Conservation (phyloP, 331 rosid genomes). For the Phaseolus coccineus region DNA sequence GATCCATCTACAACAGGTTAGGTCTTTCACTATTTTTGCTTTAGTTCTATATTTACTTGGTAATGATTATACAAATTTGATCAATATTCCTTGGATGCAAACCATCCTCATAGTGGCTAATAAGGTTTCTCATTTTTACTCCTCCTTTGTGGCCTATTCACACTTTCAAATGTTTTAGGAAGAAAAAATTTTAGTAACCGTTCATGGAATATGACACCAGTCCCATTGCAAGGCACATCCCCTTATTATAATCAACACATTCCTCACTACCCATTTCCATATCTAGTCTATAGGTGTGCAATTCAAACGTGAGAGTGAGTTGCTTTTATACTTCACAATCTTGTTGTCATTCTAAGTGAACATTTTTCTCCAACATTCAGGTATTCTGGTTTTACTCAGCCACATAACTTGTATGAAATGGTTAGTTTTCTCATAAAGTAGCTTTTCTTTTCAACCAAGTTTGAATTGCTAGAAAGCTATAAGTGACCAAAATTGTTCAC, state of each 20-base stretch:
- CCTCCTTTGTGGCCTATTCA: background rate
- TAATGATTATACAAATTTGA: background rate
- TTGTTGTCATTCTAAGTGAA: conserved; percentile 33
- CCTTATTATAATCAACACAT: conserved; percentile 53
- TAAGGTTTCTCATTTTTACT: conserved; percentile 17
- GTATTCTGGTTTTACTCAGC: conserved; percentile 59
- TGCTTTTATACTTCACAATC: conserved; percentile 12
- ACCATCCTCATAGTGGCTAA: conserved; percentile 19
- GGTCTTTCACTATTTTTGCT: background rate
- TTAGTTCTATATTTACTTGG: background rate
- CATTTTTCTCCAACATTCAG: conserved; percentile 52
- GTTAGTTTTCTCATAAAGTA: conserved; percentile 53
- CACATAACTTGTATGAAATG: conserved; percentile 57
- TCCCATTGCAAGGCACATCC: conserved; percentile 50
- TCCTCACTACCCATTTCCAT: conserved; percentile 56
- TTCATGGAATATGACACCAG: conserved; percentile 49
- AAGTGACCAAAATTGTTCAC: background rate
- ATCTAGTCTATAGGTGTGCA: conserved; percentile 56
- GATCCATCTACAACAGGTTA: conserved; percentile 46
- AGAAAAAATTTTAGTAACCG: conserved; percentile 49
- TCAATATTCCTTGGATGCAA: conserved; percentile 33
- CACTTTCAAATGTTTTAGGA: conserved; percentile 47
- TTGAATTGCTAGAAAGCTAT: background rate
- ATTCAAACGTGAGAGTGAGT: conserved; percentile 4
- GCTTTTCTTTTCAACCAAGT: conserved; percentile 3